These are phyloP conservation scores for Zasmidium cellare DNA, from an alignment of 2,329 filamentous ascomycete genomes.

Conservation along the genomic window DNA sequence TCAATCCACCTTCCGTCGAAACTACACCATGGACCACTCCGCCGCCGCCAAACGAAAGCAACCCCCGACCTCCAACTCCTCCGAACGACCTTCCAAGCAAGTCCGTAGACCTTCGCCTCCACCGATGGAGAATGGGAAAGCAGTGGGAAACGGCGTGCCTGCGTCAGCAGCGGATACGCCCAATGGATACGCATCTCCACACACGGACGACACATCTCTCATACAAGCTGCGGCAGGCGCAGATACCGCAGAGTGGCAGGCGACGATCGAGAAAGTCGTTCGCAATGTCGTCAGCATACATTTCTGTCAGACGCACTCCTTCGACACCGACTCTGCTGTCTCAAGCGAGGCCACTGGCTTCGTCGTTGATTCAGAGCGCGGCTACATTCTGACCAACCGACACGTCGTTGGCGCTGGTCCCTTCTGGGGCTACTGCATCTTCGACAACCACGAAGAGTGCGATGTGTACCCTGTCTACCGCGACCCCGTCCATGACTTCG, in stretches of 20 bases:
- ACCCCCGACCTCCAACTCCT: constrained; percentile 30
- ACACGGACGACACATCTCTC: constrained; percentile 45
- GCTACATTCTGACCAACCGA: constrained; percentile 61
- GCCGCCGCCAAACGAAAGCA: constrained; percentile 38
- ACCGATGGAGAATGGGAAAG: constrained; percentile 21
- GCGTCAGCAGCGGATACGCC: constrained; percentile 32
- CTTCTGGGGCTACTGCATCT: constrained; percentile 97
- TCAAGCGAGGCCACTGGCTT: constrained; percentile 97
- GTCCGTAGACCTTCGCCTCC: constrained; percentile 28
- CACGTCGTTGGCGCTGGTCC: constrained; percentile 95
- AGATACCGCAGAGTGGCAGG: constrained; percentile 88
- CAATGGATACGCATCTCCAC: constrained; percentile 37
- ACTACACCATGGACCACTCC: constrained; percentile 24
- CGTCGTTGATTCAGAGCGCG: constrained; percentile 90
- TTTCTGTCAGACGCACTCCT: constrained; percentile 96
- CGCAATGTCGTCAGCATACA: constrained; percentile 97
- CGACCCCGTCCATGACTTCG: constrained; percentile 97
- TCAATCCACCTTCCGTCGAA: not conserved
- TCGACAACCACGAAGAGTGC: constrained; percentile 96
- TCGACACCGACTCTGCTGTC: constrained; percentile 93
- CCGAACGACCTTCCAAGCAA: constrained; percentile 38
- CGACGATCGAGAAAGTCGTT: constrained; percentile 90
- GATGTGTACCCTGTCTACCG: constrained; percentile 96
- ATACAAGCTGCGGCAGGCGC: constrained; percentile 47
- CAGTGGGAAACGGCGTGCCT: constrained; percentile 31